Conservation (phyloP, 1,284 basidiomycete species). For the Cutaneotrichosporon sp. region DNA sequence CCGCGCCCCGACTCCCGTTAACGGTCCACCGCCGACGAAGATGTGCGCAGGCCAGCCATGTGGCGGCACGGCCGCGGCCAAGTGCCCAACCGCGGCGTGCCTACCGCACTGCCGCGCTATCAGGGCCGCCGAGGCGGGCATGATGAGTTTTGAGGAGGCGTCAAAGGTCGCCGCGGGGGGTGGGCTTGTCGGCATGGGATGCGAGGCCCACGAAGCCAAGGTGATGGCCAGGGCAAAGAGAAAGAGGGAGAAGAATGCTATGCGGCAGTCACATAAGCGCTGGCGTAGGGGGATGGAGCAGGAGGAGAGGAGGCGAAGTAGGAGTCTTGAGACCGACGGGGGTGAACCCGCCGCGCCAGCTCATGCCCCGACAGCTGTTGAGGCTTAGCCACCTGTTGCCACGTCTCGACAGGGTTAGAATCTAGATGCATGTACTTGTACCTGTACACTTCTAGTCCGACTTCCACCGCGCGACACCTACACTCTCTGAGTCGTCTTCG, state of each 20-base stretch:
- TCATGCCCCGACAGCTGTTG: no score
- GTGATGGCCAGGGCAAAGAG: conserved; percentile 37
- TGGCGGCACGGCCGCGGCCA: conserved; percentile 26
- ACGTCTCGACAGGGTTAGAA: no score
- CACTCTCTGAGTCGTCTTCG: conserved; percentile 44
- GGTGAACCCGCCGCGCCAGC: background rate
- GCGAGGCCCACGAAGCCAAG: conserved; percentile 50
- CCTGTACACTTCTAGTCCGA: conserved; percentile 30
- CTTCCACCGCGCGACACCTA: conserved; percentile 35
- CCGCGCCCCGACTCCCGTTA: conserved; percentile 11
- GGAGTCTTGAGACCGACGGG: background rate
- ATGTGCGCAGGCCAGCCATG: conserved; percentile 7
- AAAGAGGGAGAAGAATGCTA: conserved; percentile 29
- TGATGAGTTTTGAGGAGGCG: conserved; percentile 36
- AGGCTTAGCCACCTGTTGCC: no score
- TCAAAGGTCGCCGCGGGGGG: conserved; percentile 21
- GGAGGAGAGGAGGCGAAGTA: background rate
- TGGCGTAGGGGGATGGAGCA: background rate
- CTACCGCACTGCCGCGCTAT: conserved; percentile 44
- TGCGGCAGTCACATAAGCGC: background rate
- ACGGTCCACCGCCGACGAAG: background rate
- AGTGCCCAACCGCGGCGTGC: conserved; percentile 43
- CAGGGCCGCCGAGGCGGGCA: conserved; percentile 33
- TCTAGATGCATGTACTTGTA: conserved; percentile 4
- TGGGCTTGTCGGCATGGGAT: conserved; percentile 41